These are phyloP conservation scores for Arabidopsis hybrid DNA, from an alignment of 441 rosid genomes.

Conservation along the genomic window DNA sequence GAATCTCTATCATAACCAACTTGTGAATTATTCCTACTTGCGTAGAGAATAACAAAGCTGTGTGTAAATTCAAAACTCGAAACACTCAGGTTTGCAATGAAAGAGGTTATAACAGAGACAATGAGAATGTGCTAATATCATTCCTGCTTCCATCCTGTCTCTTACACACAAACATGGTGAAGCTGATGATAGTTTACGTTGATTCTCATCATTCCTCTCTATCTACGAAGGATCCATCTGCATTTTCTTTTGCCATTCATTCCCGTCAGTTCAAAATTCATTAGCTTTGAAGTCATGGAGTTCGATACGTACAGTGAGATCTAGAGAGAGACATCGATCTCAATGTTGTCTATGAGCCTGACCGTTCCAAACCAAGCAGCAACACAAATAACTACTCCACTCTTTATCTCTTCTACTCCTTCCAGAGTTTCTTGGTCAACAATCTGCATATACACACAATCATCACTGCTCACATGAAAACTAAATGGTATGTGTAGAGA, in stretches of 20 bases:
- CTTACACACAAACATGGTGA: slow-evolving; percentile 11
- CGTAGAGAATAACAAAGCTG: not conserved
- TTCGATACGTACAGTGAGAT: not conserved
- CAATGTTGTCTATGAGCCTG: slow-evolving; percentile 83
- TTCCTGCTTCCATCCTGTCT: not conserved
- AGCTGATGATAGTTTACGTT: not conserved
- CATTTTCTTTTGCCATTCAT: not conserved
- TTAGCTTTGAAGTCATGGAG: not conserved
- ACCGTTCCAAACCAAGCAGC: slow-evolving; percentile 90
- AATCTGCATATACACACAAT: slow-evolving; percentile 52
- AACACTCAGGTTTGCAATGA: not conserved
- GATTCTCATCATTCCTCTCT: slow-evolving; percentile 7
- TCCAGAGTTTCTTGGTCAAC: slow-evolving; percentile 76
- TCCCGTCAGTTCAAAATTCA: not conserved
- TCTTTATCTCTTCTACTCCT: slow-evolving; percentile 61
- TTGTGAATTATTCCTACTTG: not conserved
- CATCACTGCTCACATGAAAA: slow-evolving; percentile 10
- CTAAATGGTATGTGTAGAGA: not conserved
- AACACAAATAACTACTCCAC: slow-evolving; percentile 71
- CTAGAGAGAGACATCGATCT: slow-evolving; percentile 49
- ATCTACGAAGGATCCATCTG: no score
- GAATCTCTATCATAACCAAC: not conserved
- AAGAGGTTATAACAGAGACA: not conserved
- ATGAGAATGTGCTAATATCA: not conserved
- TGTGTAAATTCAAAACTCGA: slow-evolving; percentile 10